Evolutionary conservation across 306 rosid species (phyloP), one percentile per base, ranked within the genome.

Genomic region (Sesbania bispinosa): DNA sequence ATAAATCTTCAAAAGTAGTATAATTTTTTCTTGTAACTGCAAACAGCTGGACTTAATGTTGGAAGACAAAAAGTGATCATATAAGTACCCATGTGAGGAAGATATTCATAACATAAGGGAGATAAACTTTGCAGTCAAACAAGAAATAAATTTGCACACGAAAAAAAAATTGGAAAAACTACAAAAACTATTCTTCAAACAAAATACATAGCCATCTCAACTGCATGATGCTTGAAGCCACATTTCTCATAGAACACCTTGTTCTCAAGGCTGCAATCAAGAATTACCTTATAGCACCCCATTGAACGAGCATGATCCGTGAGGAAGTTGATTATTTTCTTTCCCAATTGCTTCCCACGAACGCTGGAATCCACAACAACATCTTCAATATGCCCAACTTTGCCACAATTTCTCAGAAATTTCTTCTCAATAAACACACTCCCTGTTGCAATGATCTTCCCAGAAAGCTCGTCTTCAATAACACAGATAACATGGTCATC

Each of bases 271-370:
- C 82, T 90, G 85, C 97, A 90, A 57, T 87, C 96, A 24, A 93
- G 96, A 80, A 93, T 90, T 3, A 90, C 89, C 92, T 85, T 90
- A 18, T 87, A 93, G 76, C 98, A 90, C 51, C 97, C 96, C 41
- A 62, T 10, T 0, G 82, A 80, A 45, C 50, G 84, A 47, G 93
- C 93, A 76, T 88, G 92, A 72, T 90, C 88, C 0, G 71, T 67
- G 11, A 90, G 97, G 57, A 89, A 90, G 2, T 52, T 35, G 18
- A 93, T 60, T 2, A 93, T 41, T 55, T 80, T 85, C 79, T 84
- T 88, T 20, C 83, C 79, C 29, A 79, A 52, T 26, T 79, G 76
- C 67, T 73, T 79, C 61, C 93, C 98, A 1, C 93, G 88, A 30
- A 79, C 66, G 73, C 66, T 76, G 16, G 90, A 65, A 80, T 93